Evolutionary conservation across 805 yeast genomes (phyloP).

Genomic region (Maudiozyma pseudohumilis): DNA sequence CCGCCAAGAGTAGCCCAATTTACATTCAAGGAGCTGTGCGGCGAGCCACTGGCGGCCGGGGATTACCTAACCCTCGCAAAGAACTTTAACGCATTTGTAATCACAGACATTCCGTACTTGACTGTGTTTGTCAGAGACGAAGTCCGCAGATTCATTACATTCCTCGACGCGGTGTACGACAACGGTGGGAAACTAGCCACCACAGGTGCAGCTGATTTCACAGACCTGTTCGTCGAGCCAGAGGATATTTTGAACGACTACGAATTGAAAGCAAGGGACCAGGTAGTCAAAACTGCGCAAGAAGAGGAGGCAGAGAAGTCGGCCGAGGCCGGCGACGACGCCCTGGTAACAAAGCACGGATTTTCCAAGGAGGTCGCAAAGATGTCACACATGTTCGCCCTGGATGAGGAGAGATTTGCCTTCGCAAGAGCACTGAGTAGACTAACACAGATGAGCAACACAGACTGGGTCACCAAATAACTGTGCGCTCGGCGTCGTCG

Average conservation of each 20-base stretch:
- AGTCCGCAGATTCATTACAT: constrained; percentile 86
- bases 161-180: constrained; percentile 92
- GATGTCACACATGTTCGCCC: constrained; percentile 66
- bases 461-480: constrained; percentile 72
- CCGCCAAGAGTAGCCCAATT: constrained; percentile 83
- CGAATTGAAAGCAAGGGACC: constrained; percentile 19
- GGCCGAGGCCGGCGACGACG: constrained; percentile 34
- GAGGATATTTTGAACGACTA: constrained; percentile 38
- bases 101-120: constrained; percentile 86
- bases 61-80: constrained; percentile 81
- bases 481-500: too few species aligned
- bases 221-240: constrained; percentile 77
- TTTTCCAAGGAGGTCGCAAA: constrained; percentile 63
- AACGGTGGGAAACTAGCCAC: constrained; percentile 81
- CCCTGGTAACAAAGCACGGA: constrained; percentile 64
- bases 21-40: constrained; percentile 79
- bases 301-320: constrained; percentile 19
- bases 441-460: constrained; percentile 86
- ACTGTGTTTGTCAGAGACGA: constrained; percentile 71
- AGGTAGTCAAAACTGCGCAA: background rate
- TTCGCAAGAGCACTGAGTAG: constrained; percentile 91
- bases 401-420: constrained; percentile 94
- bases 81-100: constrained; percentile 64
- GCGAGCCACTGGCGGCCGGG: constrained; percentile 82
- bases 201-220: constrained; percentile 79